These are phyloP conservation scores for Batrachochytrium dendrobatidis DNA, from an alignment of 371 early-diverging fungal genomes.

Conservation along the genomic window DNA sequence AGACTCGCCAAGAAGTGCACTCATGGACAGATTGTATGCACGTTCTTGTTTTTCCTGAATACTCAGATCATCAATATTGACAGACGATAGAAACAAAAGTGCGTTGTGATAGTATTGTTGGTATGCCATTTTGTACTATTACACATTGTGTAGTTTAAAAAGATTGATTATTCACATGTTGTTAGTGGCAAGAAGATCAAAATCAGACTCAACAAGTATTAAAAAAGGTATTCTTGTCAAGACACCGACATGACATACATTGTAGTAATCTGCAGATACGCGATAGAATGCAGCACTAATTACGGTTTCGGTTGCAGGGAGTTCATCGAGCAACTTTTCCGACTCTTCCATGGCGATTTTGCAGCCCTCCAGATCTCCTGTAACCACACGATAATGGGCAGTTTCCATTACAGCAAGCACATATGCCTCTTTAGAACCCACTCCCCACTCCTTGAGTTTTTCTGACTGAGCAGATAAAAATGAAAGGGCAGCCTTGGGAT, in stretches of 20 bases:
- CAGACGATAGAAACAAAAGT: constrained; percentile 84
- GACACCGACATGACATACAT: constrained; percentile 47
- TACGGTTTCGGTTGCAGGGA: constrained; percentile 76
- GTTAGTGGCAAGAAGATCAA: background rate
- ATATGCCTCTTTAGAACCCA: constrained; percentile 62
- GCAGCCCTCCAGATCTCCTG: constrained; percentile 69
- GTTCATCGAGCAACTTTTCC: constrained; percentile 71
- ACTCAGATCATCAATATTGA: constrained; percentile 72
- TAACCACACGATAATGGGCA: constrained; percentile 69
- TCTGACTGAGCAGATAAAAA: constrained; percentile 28
- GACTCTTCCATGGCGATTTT: constrained; percentile 77
- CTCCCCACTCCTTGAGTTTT: constrained; percentile 21
- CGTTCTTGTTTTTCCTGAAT: constrained; percentile 68
- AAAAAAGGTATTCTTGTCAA: too few relatives aligned
- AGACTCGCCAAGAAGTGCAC: constrained; percentile 88
- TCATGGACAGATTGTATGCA: constrained; percentile 84
- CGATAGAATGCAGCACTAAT: constrained; percentile 92
- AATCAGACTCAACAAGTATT: too few relatives aligned
- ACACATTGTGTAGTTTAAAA: background rate
- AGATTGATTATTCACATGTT: background rate
- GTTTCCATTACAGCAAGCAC: constrained; percentile 80
- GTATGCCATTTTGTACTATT: constrained; percentile 77
- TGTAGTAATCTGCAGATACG: constrained; percentile 91
- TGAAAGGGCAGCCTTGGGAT: constrained; percentile 32
- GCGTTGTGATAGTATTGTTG: constrained; percentile 92